phyloP scores from a whole-genome alignment of 2,329 filamentous ascomycete species.

The Exutisphaerella laricina region DNA sequence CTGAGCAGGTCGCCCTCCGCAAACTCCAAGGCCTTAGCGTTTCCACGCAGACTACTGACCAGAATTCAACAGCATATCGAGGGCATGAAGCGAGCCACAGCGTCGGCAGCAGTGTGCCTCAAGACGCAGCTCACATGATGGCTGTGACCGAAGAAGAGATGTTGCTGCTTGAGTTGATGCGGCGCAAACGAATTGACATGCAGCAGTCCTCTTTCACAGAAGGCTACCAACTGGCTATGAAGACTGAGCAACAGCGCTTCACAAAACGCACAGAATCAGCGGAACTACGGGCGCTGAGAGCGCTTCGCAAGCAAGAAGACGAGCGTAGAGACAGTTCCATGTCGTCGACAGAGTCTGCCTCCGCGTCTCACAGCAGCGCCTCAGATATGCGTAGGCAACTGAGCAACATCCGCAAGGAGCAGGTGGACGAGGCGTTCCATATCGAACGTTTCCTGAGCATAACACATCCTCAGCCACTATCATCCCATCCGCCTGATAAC shows the following conservation, averaged over 20 bases:
- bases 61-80: slow-evolving; percentile 7
- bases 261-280: slow-evolving; percentile 20
- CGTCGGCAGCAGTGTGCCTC: slow-evolving; percentile 1
- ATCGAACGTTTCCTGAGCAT: slow-evolving; percentile 28
- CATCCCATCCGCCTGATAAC: slow-evolving; percentile 17
- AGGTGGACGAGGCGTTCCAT: slow-evolving; percentile 27
- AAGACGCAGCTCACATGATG: slow-evolving; percentile 33
- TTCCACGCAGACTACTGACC: slow-evolving; percentile 11
- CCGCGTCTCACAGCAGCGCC: slow-evolving; percentile 7
- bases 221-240: slow-evolving; percentile 33
- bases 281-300: slow-evolving; percentile 21
- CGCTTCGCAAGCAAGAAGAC: slow-evolving; percentile 19
- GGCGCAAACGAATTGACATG: slow-evolving; percentile 45
- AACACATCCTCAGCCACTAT: slow-evolving; percentile 17
- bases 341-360: slow-evolving; percentile 6
- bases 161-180: slow-evolving; percentile 46
- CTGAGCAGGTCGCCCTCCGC: slow-evolving; percentile 12
- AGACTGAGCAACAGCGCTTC: slow-evolving; percentile 30
- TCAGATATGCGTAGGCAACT: slow-evolving; percentile 23
- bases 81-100: neutral
- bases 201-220: slow-evolving; percentile 37
- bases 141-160: slow-evolving; percentile 48
- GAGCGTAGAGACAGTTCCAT: slow-evolving; percentile 17
- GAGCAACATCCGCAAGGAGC: slow-evolving; percentile 25
- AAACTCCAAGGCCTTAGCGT: slow-evolving; percentile 15